Evolutionary conservation across 2,329 filamentous ascomycete genomes (phyloP).

Genomic region (Fusarium devonianum): DNA sequence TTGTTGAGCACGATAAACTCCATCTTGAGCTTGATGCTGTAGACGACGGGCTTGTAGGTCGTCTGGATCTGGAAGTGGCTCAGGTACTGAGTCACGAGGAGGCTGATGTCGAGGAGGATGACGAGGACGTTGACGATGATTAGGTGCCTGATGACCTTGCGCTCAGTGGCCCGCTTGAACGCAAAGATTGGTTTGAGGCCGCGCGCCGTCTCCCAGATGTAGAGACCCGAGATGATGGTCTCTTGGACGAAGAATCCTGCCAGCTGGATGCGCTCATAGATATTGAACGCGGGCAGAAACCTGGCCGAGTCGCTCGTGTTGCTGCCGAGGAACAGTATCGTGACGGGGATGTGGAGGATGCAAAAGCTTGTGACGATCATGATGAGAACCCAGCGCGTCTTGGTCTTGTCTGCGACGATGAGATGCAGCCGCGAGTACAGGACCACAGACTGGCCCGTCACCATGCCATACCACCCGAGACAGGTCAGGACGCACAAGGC

Average conservation of each 20-base stretch:
- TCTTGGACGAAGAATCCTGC: constrained; percentile 32
- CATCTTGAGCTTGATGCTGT: constrained; percentile 35
- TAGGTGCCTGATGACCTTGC: constrained; percentile 26
- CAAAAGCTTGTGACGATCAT: constrained; percentile 33
- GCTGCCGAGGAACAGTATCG: constrained; percentile 21
- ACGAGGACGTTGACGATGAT: constrained; percentile 31
- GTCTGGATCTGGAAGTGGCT: constrained; percentile 31
- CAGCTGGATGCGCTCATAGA: constrained; percentile 29
- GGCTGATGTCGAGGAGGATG: constrained; percentile 28
- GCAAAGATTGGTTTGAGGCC: constrained; percentile 28
- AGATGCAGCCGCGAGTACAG: constrained; percentile 29
- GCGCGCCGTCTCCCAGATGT: constrained; percentile 30
- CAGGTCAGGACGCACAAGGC: constrained; percentile 28
- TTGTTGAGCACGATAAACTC: constrained; percentile 32
- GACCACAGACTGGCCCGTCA: constrained; percentile 30
- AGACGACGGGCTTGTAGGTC: constrained; percentile 32
- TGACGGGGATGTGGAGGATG: constrained; percentile 25
- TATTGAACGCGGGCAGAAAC: constrained; percentile 24
- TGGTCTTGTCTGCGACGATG: constrained; percentile 26
- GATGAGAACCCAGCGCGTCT: constrained; percentile 25
- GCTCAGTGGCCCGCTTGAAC: constrained; percentile 16
- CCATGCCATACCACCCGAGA: constrained; percentile 34
- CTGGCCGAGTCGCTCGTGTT: constrained; percentile 18
- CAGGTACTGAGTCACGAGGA: constrained; percentile 28
- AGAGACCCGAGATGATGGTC: constrained; percentile 25